Conservation (phyloP, 805 yeast genomes). For the Sugiyamaella floridensis region DNA sequence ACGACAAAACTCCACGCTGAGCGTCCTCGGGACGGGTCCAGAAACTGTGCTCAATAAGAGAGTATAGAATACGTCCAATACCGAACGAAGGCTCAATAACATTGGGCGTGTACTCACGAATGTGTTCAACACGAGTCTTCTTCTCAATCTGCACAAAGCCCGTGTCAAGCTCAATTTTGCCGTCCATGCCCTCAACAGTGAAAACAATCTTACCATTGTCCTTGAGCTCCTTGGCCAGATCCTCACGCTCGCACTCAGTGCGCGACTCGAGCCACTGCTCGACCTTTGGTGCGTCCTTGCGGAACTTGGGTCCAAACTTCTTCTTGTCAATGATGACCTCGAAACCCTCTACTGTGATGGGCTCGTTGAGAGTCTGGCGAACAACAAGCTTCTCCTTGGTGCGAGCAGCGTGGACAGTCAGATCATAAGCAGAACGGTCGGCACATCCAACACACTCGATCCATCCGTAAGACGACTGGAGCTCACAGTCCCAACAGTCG, state of each 20-base stretch:
- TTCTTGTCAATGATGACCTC: constrained; percentile 89
- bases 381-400: constrained; percentile 94
- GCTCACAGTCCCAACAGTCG: constrained; percentile 99
- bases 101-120: constrained; percentile 92
- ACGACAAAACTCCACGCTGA: constrained; percentile 82
- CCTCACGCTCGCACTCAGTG: constrained; percentile 80
- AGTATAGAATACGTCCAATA: constrained; percentile 93
- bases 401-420: constrained; percentile 89
- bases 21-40: constrained; percentile 91
- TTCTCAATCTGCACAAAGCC: constrained; percentile 69
- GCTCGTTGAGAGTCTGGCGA: constrained; percentile 81
- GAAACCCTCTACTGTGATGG: constrained; percentile 70
- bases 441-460: constrained; percentile 99
- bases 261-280: constrained; percentile 69
- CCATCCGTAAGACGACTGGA: constrained; percentile 96
- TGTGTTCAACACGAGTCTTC: constrained; percentile 75
- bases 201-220: constrained; percentile 57
- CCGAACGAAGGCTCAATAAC: constrained; percentile 99
- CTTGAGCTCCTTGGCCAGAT: constrained; percentile 61
- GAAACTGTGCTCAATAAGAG: constrained; percentile 88
- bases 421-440: constrained; percentile 96
- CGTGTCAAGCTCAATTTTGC: constrained; percentile 61
- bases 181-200: constrained; percentile 56
- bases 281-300: constrained; percentile 92
- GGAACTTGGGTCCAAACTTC: constrained; percentile 95